Evolutionary conservation across 2,329 filamentous ascomycete genomes (phyloP), one percentile per base, ranked within the genome.

Genomic region (Penicillium sp.): DNA sequence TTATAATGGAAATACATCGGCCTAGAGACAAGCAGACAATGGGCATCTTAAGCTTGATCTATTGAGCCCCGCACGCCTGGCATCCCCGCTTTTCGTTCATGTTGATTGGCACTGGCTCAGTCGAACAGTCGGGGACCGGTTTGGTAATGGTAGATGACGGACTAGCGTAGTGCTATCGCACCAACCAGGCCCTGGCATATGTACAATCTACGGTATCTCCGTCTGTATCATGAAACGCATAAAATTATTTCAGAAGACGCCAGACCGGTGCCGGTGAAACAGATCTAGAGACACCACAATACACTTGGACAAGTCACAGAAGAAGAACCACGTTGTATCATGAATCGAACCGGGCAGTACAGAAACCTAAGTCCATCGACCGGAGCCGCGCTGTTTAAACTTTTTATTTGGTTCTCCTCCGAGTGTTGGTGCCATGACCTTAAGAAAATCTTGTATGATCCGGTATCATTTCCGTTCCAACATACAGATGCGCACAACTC

Each of bases 401-500:
- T 63, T 63, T 63, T 63, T 62, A 58, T 62, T 61, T 58, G 60
- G 57, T 62, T 63, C 61, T 63, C 59, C 60, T 62, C 57, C 55
- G 57, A 55, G 44, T 53, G 53, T 59, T 54, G 58, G 60, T 60
- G 53, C 56, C 57, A 60, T 62, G 57, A 64, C 61, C 56, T 61
- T 53, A 58, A 38, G 44, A 55, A 58, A 62, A 61, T 57, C 55
- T 62, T 57, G 59, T 63, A 61, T 62, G 59, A 63, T 62, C 60
- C 58, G 57, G 56, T 61, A 56, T 61, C 61, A 55, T 57, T 62
- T 62, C 61, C 61, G 57, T 61, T 63, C 58, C 60, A 63, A 58
- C 61, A 63, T 62, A 63, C 60, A 61, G 53, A 58, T 55, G 57
- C 57, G 54, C 67, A 62, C 66, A 70, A 70, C 66, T 70, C 67